These are phyloP conservation scores for Solanum hybrid DNA, from an alignment of 305 asterid species.

Conservation along the genomic window DNA sequence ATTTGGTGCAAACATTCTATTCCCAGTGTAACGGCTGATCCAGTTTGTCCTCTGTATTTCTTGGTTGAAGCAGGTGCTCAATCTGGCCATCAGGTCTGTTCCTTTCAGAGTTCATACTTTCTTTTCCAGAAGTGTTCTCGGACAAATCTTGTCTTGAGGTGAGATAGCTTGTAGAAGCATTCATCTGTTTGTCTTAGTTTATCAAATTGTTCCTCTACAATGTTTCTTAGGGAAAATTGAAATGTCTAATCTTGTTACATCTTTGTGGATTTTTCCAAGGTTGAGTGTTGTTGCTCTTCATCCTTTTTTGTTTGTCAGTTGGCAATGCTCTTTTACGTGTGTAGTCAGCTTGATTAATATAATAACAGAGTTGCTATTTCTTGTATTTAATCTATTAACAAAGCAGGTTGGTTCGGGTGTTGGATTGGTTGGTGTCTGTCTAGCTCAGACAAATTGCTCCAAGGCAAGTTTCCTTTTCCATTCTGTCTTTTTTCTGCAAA, in stretches of 20 bases:
- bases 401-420: constrained; percentile 90
- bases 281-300: not conserved
- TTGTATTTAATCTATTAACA: constrained; percentile 7
- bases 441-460: constrained; percentile 71
- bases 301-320: not conserved
- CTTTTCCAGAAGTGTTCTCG: constrained; percentile 68
- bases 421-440: constrained; percentile 83
- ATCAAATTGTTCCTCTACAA: not conserved
- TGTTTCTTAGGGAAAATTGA: not conserved
- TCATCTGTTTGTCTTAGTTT: not conserved
- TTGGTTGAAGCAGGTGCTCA: constrained; percentile 55
- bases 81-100: constrained; percentile 97
- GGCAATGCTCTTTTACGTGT: not conserved
- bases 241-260: not conserved
- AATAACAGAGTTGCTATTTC: not conserved
- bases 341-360: not conserved
- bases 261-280: not conserved
- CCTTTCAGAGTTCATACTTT: constrained; percentile 89
- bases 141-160: constrained; percentile 91
- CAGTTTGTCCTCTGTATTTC: not conserved
- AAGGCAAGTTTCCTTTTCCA: constrained; percentile 31
- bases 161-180: constrained; percentile 17
- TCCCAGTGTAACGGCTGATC: not conserved
- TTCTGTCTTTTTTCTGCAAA: not conserved
- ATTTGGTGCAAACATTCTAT: not conserved